phyloP scores from a whole-genome alignment of 331 rosid genomes.

The Rhamnella rubrinervis region DNA sequence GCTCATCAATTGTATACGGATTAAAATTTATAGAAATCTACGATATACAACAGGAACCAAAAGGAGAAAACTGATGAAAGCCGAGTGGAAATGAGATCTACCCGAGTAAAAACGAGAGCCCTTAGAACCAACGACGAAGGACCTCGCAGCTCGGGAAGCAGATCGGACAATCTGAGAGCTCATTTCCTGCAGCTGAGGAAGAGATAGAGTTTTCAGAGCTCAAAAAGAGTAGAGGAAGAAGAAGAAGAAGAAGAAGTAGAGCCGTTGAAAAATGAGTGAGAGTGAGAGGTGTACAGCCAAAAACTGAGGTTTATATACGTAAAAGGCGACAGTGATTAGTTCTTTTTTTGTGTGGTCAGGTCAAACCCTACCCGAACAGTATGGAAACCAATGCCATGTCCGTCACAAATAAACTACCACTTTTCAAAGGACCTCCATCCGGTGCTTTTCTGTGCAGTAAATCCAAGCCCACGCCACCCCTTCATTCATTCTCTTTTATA shows the following conservation, averaged over 20 bases:
- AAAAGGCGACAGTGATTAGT: background rate
- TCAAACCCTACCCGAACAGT: constrained; percentile 15
- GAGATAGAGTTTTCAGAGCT: constrained; percentile 1
- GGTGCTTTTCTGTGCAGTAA: no score
- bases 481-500: no score
- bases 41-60: no score
- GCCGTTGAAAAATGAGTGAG: background rate
- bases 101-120: constrained; percentile 63
- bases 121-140: constrained; percentile 64
- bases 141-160: constrained; percentile 69
- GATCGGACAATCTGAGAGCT: constrained; percentile 62
- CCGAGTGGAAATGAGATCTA: constrained; percentile 8
- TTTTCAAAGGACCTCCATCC: no score
- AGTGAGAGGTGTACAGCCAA: background rate
- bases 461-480: no score
- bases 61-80: background rate
- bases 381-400: no score
- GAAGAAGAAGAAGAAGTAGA: background rate
- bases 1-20: background rate
- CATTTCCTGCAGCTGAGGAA: constrained; percentile 35
- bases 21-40: background rate
- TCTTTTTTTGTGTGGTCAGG: background rate
- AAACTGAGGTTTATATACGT: background rate
- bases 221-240: background rate
- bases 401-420: no score